phyloP scores from a whole-genome alignment of 2,329 filamentous ascomycete species.

The Fusarium dimerum region DNA sequence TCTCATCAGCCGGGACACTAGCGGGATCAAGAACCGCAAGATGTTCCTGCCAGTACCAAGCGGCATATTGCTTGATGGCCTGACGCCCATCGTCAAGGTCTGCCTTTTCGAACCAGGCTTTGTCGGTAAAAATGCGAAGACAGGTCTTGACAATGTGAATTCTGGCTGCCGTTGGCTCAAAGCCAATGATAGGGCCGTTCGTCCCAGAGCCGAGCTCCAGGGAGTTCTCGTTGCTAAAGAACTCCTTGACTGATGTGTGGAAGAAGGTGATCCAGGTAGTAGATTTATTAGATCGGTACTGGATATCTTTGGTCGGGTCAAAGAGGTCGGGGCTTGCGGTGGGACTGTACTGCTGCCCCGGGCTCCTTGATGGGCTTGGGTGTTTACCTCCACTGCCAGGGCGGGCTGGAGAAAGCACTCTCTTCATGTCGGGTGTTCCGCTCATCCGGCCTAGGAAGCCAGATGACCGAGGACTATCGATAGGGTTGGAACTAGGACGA shows the following conservation, averaged over 20 bases:
- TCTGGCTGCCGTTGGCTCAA: conserved; percentile 36
- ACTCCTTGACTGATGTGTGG: conserved; percentile 41
- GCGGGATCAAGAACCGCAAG: conserved; percentile 36
- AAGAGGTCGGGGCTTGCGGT: conserved; percentile 33
- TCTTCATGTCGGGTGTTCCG: conserved; percentile 13
- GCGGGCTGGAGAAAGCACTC: conserved; percentile 23
- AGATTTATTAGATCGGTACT: conserved; percentile 44
- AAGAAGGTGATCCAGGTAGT: conserved; percentile 43
- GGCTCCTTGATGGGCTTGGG: conserved; percentile 16
- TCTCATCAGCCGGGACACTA: conserved; percentile 29
- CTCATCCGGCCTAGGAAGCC: conserved; percentile 16
- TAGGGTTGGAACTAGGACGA: conserved; percentile 19
- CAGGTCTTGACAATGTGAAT: conserved; percentile 41
- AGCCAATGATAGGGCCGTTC: conserved; percentile 32
- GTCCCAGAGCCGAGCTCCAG: conserved; percentile 14
- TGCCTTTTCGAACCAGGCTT: conserved; percentile 29
- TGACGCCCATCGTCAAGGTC: conserved; percentile 30
- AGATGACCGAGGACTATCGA: conserved; percentile 16
- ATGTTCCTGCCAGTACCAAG: conserved; percentile 49
- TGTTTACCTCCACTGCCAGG: conserved; percentile 9
- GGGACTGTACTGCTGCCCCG: conserved; percentile 27
- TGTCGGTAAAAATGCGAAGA: conserved; percentile 41
- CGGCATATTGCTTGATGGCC: conserved; percentile 41
- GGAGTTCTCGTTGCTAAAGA: conserved; percentile 38
- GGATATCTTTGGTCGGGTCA: conserved; percentile 36